Evolutionary conservation across 306 rosid genomes (phyloP).

Genomic region (Dicorynia guianensis): DNA sequence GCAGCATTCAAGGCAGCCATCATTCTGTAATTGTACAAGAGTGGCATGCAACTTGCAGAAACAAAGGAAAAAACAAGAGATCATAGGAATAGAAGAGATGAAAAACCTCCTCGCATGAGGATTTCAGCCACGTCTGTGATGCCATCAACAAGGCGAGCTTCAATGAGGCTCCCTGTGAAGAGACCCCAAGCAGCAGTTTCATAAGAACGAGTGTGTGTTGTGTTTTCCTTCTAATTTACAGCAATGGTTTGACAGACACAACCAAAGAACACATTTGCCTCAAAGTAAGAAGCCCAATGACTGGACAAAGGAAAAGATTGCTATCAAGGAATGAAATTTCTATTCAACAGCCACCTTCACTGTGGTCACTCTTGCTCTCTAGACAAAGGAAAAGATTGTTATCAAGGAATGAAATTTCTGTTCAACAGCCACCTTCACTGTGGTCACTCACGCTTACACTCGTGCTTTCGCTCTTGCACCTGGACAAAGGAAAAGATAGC

Average conservation of each 20-base stretch:
- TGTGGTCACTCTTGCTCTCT: too few relatives aligned
- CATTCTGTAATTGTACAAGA: not conserved
- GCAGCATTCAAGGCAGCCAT: too few relatives aligned
- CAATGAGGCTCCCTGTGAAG: not conserved
- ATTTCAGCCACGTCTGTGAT: not conserved
- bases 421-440: too few relatives aligned
- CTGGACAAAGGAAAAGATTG: too few relatives aligned
- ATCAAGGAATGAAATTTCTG: too few relatives aligned
- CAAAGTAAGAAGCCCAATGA: not conserved
- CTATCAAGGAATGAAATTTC: not conserved
- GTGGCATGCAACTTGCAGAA: not conserved
- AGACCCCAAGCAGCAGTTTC: not conserved
- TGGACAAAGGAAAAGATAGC: too few relatives aligned
- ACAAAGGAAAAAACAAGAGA: not conserved
- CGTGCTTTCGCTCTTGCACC: too few relatives aligned
- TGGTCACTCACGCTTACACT: too few relatives aligned
- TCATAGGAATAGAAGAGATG: not conserved
- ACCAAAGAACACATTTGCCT: not conserved
- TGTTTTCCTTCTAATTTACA: conserved; percentile 5
- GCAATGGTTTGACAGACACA: not conserved
- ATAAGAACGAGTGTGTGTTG: not conserved
- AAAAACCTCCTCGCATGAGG: not conserved
- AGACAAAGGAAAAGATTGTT: too few relatives aligned
- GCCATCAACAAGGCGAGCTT: not conserved
- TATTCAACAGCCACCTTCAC: not conserved